phyloP scores from a whole-genome alignment of 2,329 filamentous ascomycete genomes.

The Talaromyces rugulosus region DNA sequence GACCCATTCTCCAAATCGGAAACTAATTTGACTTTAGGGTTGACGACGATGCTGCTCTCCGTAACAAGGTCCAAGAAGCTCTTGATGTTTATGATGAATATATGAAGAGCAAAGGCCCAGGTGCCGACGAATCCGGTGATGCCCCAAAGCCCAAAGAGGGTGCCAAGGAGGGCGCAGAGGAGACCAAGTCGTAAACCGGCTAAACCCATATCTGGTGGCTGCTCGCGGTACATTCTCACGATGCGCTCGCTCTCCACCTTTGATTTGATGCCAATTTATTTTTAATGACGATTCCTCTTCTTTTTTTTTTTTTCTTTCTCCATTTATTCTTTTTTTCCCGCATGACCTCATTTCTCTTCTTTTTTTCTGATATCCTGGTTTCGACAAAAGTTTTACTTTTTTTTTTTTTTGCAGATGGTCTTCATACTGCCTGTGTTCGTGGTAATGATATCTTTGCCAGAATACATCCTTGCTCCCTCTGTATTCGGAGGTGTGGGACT shows the following conservation, averaged over 20 bases:
- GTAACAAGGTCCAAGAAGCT: constrained; percentile 95
- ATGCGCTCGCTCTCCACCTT: not conserved
- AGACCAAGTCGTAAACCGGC: constrained; percentile 36
- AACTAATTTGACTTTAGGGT: constrained; percentile 55
- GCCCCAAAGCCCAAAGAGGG: constrained; percentile 42
- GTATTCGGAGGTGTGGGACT: constrained; percentile 2
- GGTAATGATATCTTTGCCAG: constrained; percentile 2
- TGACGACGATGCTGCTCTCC: constrained; percentile 82
- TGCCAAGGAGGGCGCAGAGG: constrained; percentile 40
- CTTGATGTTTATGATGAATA: constrained; percentile 98
- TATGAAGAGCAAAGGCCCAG: constrained; percentile 72
- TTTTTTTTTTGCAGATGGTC: constrained; percentile 10
- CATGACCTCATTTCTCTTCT: constrained; percentile 22
- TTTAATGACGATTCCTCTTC: constrained; percentile 14
- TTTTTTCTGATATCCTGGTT: constrained; percentile 40
- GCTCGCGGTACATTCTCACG: not conserved
- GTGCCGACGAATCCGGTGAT: constrained; percentile 38
- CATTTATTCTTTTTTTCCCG: constrained; percentile 12
- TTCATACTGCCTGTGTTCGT: not conserved
- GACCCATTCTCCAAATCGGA: not conserved
- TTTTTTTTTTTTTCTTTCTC: constrained; percentile 9
- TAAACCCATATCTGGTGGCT: constrained; percentile 10
- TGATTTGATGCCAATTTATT: constrained; percentile 12
- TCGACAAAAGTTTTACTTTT: constrained; percentile 35
- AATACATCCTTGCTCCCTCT: not conserved